Evolutionary conservation across 1,139 yeast species (phyloP).

Genomic region (Pichia sp.): DNA sequence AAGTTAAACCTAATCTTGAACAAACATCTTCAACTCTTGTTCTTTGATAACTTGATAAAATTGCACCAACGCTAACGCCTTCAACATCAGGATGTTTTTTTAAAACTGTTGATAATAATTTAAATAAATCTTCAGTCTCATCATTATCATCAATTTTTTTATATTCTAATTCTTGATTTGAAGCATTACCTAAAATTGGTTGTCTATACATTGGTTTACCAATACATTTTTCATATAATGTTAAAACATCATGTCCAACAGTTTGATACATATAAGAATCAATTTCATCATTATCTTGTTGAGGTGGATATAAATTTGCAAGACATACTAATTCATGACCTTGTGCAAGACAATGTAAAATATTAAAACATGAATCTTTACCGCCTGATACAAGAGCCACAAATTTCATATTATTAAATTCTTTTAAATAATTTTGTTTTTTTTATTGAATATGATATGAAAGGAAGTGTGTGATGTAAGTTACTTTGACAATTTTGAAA

Average conservation of each 20-base stretch:
- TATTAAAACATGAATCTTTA: constrained; percentile 87
- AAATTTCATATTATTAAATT: constrained; percentile 64
- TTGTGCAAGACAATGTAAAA: constrained; percentile 71
- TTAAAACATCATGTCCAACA: constrained; percentile 84
- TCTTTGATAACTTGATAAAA: constrained; percentile 86
- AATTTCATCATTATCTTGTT: constrained; percentile 51
- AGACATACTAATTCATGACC: constrained; percentile 83
- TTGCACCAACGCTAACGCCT: constrained; percentile 94
- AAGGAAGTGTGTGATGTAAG: no score
- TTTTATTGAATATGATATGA: no score
- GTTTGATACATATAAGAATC: constrained; percentile 98
- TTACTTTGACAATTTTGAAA: no score
- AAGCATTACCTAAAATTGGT: constrained; percentile 57
- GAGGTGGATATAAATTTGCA: constrained; percentile 85
- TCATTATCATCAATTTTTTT: constrained; percentile 50
- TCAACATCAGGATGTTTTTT: constrained; percentile 61
- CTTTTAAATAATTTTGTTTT: not conserved
- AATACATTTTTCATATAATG: constrained; percentile 59
- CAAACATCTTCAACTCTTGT: constrained; percentile 92
- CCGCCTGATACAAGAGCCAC: constrained; percentile 94
- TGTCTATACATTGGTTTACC: constrained; percentile 76
- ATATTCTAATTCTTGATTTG: constrained; percentile 67
- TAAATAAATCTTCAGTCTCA: constrained; percentile 77
- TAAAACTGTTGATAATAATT: constrained; percentile 43
- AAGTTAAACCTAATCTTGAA: constrained; percentile 56